Evolutionary conservation across 1,284 basidiomycete genomes (phyloP).

Genomic region (Irpex sp.): DNA sequence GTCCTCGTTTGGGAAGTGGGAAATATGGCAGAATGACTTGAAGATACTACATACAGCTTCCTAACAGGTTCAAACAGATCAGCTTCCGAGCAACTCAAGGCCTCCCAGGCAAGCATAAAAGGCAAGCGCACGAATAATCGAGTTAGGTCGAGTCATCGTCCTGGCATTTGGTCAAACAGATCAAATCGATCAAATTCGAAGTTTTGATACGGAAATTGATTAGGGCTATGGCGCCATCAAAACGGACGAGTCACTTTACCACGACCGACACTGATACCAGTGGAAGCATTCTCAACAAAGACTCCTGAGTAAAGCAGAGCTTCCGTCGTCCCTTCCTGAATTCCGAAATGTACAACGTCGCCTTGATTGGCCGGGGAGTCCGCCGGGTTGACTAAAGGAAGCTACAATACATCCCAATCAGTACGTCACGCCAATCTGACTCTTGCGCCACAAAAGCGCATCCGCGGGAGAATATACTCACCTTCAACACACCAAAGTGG

Average conservation of each 20-base stretch:
- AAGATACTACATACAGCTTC: no score
- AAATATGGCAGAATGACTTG: no score
- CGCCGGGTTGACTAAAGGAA: constrained; percentile 47
- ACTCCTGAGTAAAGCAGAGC: constrained; percentile 54
- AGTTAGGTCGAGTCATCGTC: no score
- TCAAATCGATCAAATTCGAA: no score
- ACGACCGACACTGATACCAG: constrained; percentile 21
- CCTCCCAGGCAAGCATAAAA: no score
- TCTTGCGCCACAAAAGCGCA: background rate
- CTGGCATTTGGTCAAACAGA: no score
- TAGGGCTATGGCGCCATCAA: background rate
- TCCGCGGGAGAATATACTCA: constrained; percentile 19
- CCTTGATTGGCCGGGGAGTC: constrained; percentile 43
- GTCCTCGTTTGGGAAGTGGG: no score
- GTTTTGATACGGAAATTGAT: no score
- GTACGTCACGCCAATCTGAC: background rate
- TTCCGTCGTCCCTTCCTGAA: constrained; percentile 54
- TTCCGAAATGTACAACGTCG: constrained; percentile 54
- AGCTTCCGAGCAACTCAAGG: no score
- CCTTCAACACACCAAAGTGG: constrained; percentile 57
- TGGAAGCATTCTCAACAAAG: constrained; percentile 40
- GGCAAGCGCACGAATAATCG: no score
- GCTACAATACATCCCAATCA: constrained; percentile 27
- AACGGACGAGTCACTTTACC: constrained; percentile 5
- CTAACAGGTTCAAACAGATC: no score